Conservation (phyloP, 1,284 basidiomycete species). For the Pascua sp. region DNA sequence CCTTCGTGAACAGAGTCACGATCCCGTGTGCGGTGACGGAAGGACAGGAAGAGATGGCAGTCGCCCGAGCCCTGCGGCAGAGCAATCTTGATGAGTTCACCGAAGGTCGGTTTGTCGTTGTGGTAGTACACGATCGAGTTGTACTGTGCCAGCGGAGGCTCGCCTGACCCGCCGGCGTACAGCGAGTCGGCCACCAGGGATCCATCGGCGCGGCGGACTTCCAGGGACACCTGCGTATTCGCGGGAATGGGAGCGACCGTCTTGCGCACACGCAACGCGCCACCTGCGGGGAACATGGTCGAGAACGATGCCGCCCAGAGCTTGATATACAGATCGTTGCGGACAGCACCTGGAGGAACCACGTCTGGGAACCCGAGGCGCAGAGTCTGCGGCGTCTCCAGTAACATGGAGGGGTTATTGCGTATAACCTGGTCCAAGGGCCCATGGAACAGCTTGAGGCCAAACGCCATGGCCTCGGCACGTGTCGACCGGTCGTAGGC, state of each 20-base stretch:
- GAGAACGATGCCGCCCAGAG: conserved; percentile 84
- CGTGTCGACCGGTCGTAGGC: conserved; percentile 81
- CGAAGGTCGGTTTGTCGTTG: conserved; percentile 82
- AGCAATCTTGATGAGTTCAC: conserved; percentile 85
- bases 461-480: conserved; percentile 80
- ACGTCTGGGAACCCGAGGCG: conserved; percentile 97
- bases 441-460: conserved; percentile 84
- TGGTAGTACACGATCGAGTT: conserved; percentile 85
- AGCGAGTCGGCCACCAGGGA: conserved; percentile 63
- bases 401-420: conserved; percentile 82
- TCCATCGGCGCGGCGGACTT: conserved; percentile 77
- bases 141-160: conserved; percentile 72
- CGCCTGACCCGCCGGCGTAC: conserved; percentile 80
- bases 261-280: conserved; percentile 42
- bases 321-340: conserved; percentile 93
- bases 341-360: conserved; percentile 84
- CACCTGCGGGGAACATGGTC: conserved; percentile 46
- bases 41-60: conserved; percentile 92
- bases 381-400: conserved; percentile 73
- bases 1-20: conserved; percentile 57
- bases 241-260: conserved; percentile 27
- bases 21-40: conserved; percentile 58
- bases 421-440: conserved; percentile 68
- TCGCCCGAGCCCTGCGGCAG: conserved; percentile 66
- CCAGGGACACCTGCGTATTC: conserved; percentile 86